Conservation (phyloP, 75 land plant genomes). For the Picea glauca region DNA sequence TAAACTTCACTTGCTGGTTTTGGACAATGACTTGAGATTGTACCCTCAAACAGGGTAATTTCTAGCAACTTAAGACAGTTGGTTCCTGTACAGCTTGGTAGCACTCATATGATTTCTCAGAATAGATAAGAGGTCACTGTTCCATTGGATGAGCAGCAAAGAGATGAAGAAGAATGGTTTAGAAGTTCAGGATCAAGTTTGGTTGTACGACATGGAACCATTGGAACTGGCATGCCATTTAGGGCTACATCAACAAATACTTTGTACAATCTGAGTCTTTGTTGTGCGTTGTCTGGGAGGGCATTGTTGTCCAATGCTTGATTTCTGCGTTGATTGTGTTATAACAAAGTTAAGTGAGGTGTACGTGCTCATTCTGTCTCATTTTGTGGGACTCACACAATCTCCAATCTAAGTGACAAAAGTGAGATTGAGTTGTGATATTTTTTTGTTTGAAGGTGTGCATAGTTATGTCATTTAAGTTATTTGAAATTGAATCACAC, state of each 20-base stretch:
- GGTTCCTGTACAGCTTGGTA: conserved; percentile 4
- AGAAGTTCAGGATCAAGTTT: conserved; percentile 8
- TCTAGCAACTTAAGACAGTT: conserved; percentile 8
- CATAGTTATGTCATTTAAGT: too few species aligned
- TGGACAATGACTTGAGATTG: conserved; percentile 9
- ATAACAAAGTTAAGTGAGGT: too few species aligned
- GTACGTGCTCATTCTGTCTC: too few species aligned
- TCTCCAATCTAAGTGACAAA: too few species aligned
- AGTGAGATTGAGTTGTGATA: too few species aligned
- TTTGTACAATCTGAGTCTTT: not conserved
- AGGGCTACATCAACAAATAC: not conserved
- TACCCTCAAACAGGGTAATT: conserved; percentile 14
- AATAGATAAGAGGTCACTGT: conserved; percentile 16
- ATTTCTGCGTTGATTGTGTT: too few species aligned
- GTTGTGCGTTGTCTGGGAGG: too few species aligned
- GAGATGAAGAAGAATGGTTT: conserved; percentile 46
- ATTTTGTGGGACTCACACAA: too few species aligned
- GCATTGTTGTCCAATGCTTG: too few species aligned
- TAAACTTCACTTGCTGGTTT: conserved; percentile 6
- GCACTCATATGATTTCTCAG: conserved; percentile 3
- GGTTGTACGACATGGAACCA: not conserved
- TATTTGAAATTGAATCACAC: too few species aligned
- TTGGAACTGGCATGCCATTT: conserved; percentile 5
- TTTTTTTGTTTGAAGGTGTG: too few species aligned
- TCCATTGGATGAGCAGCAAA: conserved; percentile 32